Percentiles rank a stretch among this genome's conserved stretches.
Conservation (phyloP, 2,329 filamentous ascomycete genomes). For the Sporothrix variecibatus region DNA sequence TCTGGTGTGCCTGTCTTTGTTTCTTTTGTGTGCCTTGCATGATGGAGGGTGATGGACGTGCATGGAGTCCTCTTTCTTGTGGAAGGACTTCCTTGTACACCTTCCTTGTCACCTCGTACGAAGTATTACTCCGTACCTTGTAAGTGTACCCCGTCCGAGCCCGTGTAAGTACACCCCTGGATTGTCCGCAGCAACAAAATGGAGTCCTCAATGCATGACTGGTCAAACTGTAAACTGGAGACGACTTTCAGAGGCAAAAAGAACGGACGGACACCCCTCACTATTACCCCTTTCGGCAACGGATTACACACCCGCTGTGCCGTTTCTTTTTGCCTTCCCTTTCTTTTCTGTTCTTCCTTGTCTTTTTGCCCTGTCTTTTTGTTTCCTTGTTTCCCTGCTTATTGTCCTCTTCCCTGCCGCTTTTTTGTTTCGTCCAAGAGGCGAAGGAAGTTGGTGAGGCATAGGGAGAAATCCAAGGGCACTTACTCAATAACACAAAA, state of each 20-base stretch:
- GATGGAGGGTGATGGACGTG: neutral
- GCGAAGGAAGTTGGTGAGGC: neutral
- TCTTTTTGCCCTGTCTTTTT: neutral
- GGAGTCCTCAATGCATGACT: conserved; percentile 3
- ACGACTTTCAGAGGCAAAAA: neutral
- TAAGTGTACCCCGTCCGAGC: too few species aligned
- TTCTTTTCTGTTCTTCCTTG: neutral
- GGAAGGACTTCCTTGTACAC: neutral
- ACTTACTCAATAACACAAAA: neutral
- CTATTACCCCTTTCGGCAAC: neutral
- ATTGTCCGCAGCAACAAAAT: neutral
- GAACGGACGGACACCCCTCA: neutral
- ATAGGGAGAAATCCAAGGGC: neutral
- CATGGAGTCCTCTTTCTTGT: neutral
- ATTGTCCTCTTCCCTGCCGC: neutral
- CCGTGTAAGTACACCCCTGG: neutral
- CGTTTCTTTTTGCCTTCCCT: neutral
- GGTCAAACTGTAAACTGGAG: neutral
- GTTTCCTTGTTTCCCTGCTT: neutral
- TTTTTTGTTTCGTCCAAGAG: neutral
- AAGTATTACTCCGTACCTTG: too few species aligned
- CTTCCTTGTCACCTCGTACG: neutral
- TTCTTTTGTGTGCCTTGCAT: conserved; percentile 18
- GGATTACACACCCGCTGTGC: neutral
- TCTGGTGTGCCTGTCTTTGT: neutral